Evolutionary conservation across 1,139 yeast species (phyloP).

Genomic region (Scheffersomyces titani): DNA sequence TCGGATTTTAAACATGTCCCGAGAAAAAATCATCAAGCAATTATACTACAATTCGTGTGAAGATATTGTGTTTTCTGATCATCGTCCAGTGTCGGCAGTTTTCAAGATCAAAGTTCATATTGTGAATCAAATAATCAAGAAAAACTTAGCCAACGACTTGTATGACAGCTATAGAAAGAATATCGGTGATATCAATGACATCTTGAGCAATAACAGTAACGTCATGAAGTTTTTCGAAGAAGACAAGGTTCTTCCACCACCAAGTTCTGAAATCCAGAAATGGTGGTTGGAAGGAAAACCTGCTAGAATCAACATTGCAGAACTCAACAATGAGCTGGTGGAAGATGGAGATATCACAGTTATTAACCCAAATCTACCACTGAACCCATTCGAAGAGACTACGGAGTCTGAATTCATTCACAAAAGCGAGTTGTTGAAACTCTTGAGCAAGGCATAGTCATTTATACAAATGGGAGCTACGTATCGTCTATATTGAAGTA

Average conservation of each 20-base stretch:
- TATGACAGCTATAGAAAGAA: constrained; percentile 56
- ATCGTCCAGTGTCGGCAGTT: constrained; percentile 85
- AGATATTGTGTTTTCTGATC: constrained; percentile 78
- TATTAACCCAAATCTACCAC: constrained; percentile 67
- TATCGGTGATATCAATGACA: constrained; percentile 43
- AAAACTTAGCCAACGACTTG: constrained; percentile 56
- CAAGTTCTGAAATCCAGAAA: constrained; percentile 75
- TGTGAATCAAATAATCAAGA: constrained; percentile 65
- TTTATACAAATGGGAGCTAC: not conserved
- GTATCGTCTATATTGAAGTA: constrained; percentile 6
- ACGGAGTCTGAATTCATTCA: constrained; percentile 38
- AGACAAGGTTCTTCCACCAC: constrained; percentile 68
- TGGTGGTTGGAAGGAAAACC: constrained; percentile 90
- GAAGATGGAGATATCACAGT: constrained; percentile 35
- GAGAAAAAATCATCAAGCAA: constrained; percentile 62
- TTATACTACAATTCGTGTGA: constrained; percentile 63
- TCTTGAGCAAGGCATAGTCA: constrained; percentile 5
- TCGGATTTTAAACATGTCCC: constrained; percentile 38
- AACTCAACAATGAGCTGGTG: constrained; percentile 33
- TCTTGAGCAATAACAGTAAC: constrained; percentile 30
- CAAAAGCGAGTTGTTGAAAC: constrained; percentile 19
- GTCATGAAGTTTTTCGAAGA: constrained; percentile 28
- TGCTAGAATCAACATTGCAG: constrained; percentile 62
- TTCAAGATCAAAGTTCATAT: constrained; percentile 69
- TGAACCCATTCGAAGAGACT: constrained; percentile 65